Conservation (phyloP, 2,329 filamentous ascomycete genomes). For the Hirsutella thompsonii region DNA sequence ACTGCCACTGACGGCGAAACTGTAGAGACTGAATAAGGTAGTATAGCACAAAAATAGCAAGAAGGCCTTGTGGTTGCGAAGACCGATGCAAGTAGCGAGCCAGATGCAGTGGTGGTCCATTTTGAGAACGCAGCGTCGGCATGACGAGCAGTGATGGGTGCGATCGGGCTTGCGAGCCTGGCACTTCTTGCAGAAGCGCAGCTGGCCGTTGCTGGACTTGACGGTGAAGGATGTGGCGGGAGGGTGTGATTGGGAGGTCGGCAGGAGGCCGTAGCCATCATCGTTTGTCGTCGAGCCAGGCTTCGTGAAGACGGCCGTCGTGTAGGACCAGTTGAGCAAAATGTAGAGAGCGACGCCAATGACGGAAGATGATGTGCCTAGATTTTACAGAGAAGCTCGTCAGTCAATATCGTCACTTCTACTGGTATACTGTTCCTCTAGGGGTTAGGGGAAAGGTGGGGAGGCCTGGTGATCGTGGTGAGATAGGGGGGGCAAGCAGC, state of each 20-base stretch:
- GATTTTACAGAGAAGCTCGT: not conserved
- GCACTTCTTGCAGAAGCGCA: conserved; percentile 95
- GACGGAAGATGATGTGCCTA: conserved; percentile 43
- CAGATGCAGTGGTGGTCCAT: conserved; percentile 99
- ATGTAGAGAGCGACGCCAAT: conserved; percentile 60
- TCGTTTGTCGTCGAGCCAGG: conserved; percentile 60
- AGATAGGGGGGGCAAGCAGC: not conserved
- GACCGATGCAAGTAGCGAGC: conserved; percentile 88
- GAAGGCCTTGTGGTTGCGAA: conserved; percentile 93
- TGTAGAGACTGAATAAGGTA: conserved; percentile 70
- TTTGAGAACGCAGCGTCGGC: conserved; percentile 87
- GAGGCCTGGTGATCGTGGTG: too few species aligned
- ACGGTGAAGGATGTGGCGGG: conserved; percentile 70
- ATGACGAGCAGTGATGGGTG: conserved; percentile 92
- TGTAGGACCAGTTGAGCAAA: conserved; percentile 81
- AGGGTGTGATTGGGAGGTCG: conserved; percentile 48
- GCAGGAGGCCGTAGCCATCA: conserved; percentile 66
- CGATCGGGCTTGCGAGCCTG: conserved; percentile 89
- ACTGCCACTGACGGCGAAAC: conserved; percentile 59
- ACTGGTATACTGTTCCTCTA: too few species aligned
- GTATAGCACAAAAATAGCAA: conserved; percentile 86
- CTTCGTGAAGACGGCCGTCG: conserved; percentile 81
- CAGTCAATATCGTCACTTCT: too few species aligned
- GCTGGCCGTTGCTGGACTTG: conserved; percentile 67
- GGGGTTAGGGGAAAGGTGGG: too few species aligned